phyloP scores from a whole-genome alignment of 495 filamentous ascomycete species.

The Neurospora sp. region DNA sequence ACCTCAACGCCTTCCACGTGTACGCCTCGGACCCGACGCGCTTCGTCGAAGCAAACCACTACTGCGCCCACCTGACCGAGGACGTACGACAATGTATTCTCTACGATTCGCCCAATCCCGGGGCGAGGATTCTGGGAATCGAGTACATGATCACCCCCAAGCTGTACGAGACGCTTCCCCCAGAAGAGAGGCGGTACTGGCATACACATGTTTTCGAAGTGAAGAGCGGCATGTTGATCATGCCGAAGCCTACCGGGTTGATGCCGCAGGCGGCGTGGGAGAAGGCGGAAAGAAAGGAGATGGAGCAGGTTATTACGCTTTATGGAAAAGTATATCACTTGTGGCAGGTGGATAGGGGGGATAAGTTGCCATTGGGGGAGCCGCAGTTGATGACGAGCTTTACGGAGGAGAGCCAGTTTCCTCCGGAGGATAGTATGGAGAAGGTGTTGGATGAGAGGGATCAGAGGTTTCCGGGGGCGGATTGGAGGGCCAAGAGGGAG shows the following conservation, averaged over 20 bases:
- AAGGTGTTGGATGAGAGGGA: constrained; percentile 55
- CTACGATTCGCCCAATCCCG: constrained; percentile 57
- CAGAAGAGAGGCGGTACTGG: constrained; percentile 64
- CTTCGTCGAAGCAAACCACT: constrained; percentile 73
- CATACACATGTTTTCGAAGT: constrained; percentile 81
- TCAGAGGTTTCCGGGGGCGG: constrained; percentile 45
- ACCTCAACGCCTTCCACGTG: constrained; percentile 78
- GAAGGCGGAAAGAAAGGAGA: constrained; percentile 64
- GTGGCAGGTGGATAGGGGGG: constrained; percentile 80
- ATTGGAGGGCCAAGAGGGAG: constrained; percentile 52
- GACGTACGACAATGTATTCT: constrained; percentile 70
- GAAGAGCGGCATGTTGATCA: constrained; percentile 74
- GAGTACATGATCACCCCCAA: constrained; percentile 84
- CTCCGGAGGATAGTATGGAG: constrained; percentile 43
- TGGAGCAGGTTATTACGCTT: constrained; percentile 58
- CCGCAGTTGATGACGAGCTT: constrained; percentile 75
- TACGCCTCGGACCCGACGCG: constrained; percentile 61
- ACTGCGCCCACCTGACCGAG: constrained; percentile 71
- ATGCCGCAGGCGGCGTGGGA: constrained; percentile 58
- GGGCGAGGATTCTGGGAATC: constrained; percentile 70
- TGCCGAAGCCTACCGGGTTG: constrained; percentile 53
- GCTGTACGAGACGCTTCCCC: constrained; percentile 55
- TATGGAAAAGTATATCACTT: constrained; percentile 91
- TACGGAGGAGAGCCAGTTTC: constrained; percentile 45
- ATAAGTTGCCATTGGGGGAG: constrained; percentile 61